Evolutionary conservation across 148 eudicot genomes (phyloP).

Genomic region (Polygonum maritimum): DNA sequence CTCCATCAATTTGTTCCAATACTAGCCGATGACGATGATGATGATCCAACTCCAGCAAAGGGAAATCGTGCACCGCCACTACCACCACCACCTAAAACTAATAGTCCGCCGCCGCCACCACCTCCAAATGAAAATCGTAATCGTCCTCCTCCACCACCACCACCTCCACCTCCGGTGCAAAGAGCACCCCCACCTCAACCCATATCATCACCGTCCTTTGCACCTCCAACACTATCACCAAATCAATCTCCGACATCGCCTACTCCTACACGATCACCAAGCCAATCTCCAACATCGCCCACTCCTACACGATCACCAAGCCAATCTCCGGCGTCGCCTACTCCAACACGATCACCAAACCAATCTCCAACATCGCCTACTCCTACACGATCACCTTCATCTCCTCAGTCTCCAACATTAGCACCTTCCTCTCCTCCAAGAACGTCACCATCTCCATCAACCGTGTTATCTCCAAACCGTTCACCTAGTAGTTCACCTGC

Average conservation of each 20-base stretch:
- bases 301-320: background rate
- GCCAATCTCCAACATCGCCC: background rate
- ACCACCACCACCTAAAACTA: background rate
- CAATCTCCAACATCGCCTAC: background rate
- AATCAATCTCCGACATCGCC: background rate
- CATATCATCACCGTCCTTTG: slow-evolving; percentile 1
- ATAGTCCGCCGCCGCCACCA: background rate
- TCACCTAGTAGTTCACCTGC: slow-evolving; percentile 15
- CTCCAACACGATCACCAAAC: background rate
- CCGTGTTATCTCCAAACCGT: background rate
- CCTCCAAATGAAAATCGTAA: background rate
- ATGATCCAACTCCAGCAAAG: background rate
- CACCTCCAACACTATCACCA: background rate
- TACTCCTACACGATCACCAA: background rate
- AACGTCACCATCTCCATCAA: slow-evolving; percentile 5
- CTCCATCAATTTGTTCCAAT: background rate
- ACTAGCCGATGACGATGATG: background rate
- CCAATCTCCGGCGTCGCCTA: background rate
- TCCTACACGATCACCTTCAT: background rate
- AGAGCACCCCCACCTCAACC: background rate
- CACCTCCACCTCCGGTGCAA: background rate
- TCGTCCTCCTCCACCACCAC: background rate
- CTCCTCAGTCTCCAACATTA: background rate
- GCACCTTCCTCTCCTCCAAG: background rate
- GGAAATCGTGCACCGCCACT: background rate